Conservation (phyloP, 495 filamentous ascomycete species). For the Filosporella fistucella region DNA sequence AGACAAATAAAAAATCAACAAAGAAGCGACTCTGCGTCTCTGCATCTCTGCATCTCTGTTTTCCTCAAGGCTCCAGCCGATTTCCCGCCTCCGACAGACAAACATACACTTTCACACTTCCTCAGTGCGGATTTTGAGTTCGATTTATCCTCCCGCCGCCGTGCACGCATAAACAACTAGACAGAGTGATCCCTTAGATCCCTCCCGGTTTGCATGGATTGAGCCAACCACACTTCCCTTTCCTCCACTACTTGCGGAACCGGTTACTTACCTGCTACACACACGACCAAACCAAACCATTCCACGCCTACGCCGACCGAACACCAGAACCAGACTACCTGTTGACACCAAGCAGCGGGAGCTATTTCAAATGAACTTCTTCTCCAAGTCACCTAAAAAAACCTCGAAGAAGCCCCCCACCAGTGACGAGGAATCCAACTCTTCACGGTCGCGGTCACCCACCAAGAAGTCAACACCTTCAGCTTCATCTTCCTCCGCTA, state of each 20-base stretch:
- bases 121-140: too few species aligned
- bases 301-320: background rate
- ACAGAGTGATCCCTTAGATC: too few species aligned
- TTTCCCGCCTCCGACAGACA: too few species aligned
- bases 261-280: slow-evolving; percentile 12
- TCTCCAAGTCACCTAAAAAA: slow-evolving; percentile 48
- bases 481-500: slow-evolving; percentile 5
- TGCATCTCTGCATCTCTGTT: too few species aligned
- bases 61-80: too few species aligned
- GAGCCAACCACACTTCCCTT: slow-evolving; percentile 13
- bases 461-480: slow-evolving; percentile 16
- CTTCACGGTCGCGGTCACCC: slow-evolving; percentile 17
- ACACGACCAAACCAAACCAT: slow-evolving; percentile 3
- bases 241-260: slow-evolving; percentile 11
- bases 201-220: slow-evolving; percentile 25
- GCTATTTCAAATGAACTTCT: slow-evolving; percentile 43
- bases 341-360: too few species aligned
- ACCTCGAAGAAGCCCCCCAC: slow-evolving; percentile 40
- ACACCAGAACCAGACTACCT: too few species aligned
- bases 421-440: slow-evolving; percentile 31
- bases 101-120: too few species aligned
- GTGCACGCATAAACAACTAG: too few species aligned
- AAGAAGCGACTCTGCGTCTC: too few species aligned
- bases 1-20: too few species aligned
- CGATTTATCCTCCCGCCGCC: too few species aligned